Percentiles rank a stretch among this genome's conserved stretches.
phyloP scores from a whole-genome alignment of 257 asterid genomes.

The Lycium barbarum region DNA sequence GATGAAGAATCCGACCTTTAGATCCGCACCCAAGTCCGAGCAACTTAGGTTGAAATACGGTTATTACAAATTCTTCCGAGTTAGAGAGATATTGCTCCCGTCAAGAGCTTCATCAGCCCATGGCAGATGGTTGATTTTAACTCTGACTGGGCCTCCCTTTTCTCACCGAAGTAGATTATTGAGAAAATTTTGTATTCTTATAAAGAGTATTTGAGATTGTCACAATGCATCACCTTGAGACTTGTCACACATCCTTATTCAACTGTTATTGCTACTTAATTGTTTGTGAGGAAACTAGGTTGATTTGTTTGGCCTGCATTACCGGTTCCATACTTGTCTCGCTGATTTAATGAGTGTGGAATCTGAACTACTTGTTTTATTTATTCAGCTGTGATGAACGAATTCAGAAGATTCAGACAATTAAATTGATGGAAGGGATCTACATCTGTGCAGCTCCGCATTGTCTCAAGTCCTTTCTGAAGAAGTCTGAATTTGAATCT shows the following conservation, averaged over 20 bases:
- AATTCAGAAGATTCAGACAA: constrained; percentile 93
- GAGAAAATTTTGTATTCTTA: background rate
- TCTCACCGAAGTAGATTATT: background rate
- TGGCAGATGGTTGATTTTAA: constrained; percentile 14
- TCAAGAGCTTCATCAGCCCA: constrained; percentile 4
- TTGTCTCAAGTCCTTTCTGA: constrained; percentile 89
- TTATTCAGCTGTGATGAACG: constrained; percentile 83
- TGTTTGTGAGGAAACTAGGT: background rate
- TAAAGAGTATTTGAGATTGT: background rate
- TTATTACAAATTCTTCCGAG: background rate
- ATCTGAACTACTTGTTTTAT: constrained; percentile 9
- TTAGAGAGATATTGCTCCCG: background rate
- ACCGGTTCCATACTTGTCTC: constrained; percentile 6
- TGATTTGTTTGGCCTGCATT: background rate
- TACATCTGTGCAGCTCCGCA: constrained; percentile 93
- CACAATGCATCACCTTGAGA: background rate
- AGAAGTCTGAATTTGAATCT: constrained; percentile 73
- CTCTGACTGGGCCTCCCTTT: background rate
- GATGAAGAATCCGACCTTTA: too few species aligned
- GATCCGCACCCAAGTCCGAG: too few species aligned
- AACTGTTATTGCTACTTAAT: constrained; percentile 19
- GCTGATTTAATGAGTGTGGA: constrained; percentile 20
- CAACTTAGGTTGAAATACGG: too few species aligned
- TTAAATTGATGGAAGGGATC: constrained; percentile 92
- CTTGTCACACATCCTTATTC: background rate